Evolutionary conservation across 2,329 filamentous ascomycete species (phyloP).

Genomic region (Ciborinia camelliae): DNA sequence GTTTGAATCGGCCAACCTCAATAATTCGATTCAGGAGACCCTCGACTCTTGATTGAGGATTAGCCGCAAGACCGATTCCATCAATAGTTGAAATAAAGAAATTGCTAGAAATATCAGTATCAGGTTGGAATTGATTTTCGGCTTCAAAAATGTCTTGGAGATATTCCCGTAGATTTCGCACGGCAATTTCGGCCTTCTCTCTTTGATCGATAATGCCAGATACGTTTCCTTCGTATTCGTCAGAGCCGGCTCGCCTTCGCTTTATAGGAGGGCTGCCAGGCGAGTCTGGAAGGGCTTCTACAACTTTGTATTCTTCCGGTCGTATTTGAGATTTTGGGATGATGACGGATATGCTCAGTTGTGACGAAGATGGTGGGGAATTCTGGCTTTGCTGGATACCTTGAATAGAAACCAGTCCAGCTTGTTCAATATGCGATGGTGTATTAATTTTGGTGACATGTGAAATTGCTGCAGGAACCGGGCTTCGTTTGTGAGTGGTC

Average conservation of each 20-base stretch:
- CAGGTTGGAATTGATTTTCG: constrained; percentile 64
- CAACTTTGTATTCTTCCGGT: constrained; percentile 33
- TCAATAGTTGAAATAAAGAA: constrained; percentile 55
- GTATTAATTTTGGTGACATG: background rate
- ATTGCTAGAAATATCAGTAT: constrained; percentile 38
- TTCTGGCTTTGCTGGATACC: background rate
- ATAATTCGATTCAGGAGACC: constrained; percentile 71
- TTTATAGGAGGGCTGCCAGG: constrained; percentile 41
- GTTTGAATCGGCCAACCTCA: constrained; percentile 61
- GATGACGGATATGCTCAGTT: constrained; percentile 30
- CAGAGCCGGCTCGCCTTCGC: constrained; percentile 48
- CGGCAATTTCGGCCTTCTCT: constrained; percentile 72
- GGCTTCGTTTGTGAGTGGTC: background rate
- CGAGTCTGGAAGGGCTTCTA: constrained; percentile 32
- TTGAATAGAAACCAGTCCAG: background rate
- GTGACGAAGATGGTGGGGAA: constrained; percentile 17
- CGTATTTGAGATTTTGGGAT: constrained; percentile 32
- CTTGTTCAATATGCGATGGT: background rate
- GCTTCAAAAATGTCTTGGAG: constrained; percentile 72
- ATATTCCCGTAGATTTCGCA: constrained; percentile 66
- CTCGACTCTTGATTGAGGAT: constrained; percentile 69
- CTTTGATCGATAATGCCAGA: constrained; percentile 71
- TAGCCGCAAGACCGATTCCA: constrained; percentile 61
- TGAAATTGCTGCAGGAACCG: background rate
- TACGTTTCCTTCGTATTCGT: constrained; percentile 54